Evolutionary conservation across 2,329 filamentous ascomycete species (phyloP).

Genomic region (Aspergillus nomiae): DNA sequence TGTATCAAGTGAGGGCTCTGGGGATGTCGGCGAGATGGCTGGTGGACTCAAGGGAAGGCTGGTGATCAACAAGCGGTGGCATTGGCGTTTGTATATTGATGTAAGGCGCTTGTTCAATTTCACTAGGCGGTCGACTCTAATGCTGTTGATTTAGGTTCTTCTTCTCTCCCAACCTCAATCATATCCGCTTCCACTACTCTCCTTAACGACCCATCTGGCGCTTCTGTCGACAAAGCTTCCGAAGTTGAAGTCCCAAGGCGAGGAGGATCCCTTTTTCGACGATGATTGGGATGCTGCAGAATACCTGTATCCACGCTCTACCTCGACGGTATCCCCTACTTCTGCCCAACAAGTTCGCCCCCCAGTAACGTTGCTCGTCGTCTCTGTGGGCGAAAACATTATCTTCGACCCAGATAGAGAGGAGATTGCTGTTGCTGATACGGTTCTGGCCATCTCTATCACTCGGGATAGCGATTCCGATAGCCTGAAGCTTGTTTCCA

Average conservation of each 20-base stretch:
- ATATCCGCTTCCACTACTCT: slow-evolving; percentile 89
- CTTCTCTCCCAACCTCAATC: slow-evolving; percentile 91
- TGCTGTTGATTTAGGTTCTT: slow-evolving; percentile 64
- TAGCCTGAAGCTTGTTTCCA: slow-evolving; percentile 64
- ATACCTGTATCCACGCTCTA: slow-evolving; percentile 68
- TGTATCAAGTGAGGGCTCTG: slow-evolving; percentile 73
- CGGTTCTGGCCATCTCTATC: slow-evolving; percentile 82
- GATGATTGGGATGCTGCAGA: slow-evolving; percentile 92
- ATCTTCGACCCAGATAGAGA: slow-evolving; percentile 92
- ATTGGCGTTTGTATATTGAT: slow-evolving; percentile 96
- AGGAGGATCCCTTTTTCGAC: slow-evolving; percentile 96
- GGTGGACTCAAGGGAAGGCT: slow-evolving; percentile 68
- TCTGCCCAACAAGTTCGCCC: slow-evolving; percentile 57
- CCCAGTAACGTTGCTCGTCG: slow-evolving; percentile 86
- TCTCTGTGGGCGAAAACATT: slow-evolving; percentile 81
- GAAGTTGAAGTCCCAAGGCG: slow-evolving; percentile 79
- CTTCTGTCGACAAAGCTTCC: slow-evolving; percentile 86
- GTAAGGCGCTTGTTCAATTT: slow-evolving; percentile 53
- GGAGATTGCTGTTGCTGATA: slow-evolving; percentile 90
- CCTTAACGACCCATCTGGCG: slow-evolving; percentile 89
- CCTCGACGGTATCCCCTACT: slow-evolving; percentile 20
- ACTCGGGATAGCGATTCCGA: slow-evolving; percentile 43
- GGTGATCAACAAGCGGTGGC: slow-evolving; percentile 86
- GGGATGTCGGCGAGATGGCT: slow-evolving; percentile 70
- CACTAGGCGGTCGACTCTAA: not conserved